Evolutionary conservation across 1,139 yeast genomes (phyloP), one percentile per base, ranked within the genome.

Genomic region (Diutina siamensis): DNA sequence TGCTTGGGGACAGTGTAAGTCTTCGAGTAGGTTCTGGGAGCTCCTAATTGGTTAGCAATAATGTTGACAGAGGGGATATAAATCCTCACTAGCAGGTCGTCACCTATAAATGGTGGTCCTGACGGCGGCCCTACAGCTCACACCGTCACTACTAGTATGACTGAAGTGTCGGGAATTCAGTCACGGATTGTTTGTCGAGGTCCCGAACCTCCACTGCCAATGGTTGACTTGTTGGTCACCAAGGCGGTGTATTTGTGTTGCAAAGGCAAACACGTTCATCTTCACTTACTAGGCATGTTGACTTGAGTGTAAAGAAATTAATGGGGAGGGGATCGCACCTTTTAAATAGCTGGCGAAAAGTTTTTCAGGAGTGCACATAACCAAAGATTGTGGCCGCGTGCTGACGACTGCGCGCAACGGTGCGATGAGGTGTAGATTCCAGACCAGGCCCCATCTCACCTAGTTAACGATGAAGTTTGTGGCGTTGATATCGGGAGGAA

Each of bases 1-100:
- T 94, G 87, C 83, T 87, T 87, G 79, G 98, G 98, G 72, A 89
- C 95, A 67, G 97, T 76, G 87, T 86, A 89, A 67, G 98, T 92
- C 89, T 92, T 92, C 64, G 97, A 89, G 86, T 88, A 83, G 71
- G 95, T 86, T 81, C 95, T 85, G 78, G 98, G 97, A 63, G 94
- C 94, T 78, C 92, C 92, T 83, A 44, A 41, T 52, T 20, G 21
- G 71, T 65, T 65, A 66, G 71, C 52, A 58, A 25, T 25, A 7
- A 53, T 22, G n/a, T 28, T 9, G 8, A 19, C 35, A 15, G 13
- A n/a, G 31, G 32, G 17, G 13, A 31, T 22, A 44, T 45, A 46
- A 44, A 28, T 46, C 46, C 46, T 10, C 27, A 44, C 40, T 47
- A 31, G 38, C 18, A 21, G 28, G 41, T 28, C 28, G 21, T 31